Base-by-base conservation (phyloP, 2,329 filamentous ascomycete genomes). In the Colletotrichum trifolii region DNA sequence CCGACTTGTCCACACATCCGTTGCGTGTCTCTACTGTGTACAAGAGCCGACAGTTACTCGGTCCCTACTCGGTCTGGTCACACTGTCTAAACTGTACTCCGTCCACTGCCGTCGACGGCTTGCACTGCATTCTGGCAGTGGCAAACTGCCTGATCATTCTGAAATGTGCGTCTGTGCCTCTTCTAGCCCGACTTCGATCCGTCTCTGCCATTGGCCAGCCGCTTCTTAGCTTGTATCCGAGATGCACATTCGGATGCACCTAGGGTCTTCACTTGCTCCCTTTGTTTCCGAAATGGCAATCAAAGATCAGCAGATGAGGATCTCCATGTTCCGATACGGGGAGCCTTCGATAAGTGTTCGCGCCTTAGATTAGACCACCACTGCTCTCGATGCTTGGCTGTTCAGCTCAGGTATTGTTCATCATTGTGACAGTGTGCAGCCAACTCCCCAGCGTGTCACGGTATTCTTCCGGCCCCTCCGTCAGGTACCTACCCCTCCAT, bases 191-290 rank as follows among this genome's bases (percentile, higher is more conserved):
- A 25, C 25, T 25, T 25, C 25, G 25, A 25, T 12, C 15, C 15
- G 43, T 43, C 35, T 25, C 48, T 60, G 54, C 12, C 15, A 60
- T 54, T 61, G 57, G 61, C 25, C 57, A 39, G 45, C 15, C n/a
- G 34, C 58, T 60, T 61, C 43, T 46, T 33, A 64, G 55, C 48
- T 52, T 38, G 33, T 36, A 36, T 25, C 36, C 42, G 25, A 42
- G 17, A 47, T 54, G 56, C 45, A 54, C 57, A 35, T 42, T 40
- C 56, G 39, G 39, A 64, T 64, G 61, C 61, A 64, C 50, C 58
- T 36, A 64, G 61, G 61, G 61, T 61, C 56, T 64, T 49, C 40
- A 15, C 36, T 42, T 57, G 33, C 50, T 40, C 13, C 39, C 35
- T 60, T 54, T 60, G 49, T 54, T 54, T 38, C 17, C 38, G 46